A percentile compares a stretch with the other conserved stretches of the same genome.
phyloP scores from a whole-genome alignment of 2,329 filamentous ascomycete genomes.

The Clarireedia paspali region DNA sequence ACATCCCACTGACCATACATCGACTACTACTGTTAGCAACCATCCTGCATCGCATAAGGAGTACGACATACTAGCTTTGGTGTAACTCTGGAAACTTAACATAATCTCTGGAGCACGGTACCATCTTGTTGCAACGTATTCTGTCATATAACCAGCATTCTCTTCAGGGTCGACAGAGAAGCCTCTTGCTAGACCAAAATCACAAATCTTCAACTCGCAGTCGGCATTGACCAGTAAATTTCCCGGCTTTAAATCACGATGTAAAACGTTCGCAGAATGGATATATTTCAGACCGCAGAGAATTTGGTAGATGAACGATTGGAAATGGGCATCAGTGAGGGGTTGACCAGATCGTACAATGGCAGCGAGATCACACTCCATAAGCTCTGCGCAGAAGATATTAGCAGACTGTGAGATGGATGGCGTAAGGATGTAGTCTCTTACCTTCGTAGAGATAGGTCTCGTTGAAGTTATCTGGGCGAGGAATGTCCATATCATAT shows the following conservation, averaged over 20 bases:
- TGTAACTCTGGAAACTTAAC: constrained; percentile 99
- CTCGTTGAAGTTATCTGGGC: constrained; percentile 97
- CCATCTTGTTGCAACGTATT: constrained; percentile 98
- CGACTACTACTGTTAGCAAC: constrained; percentile 52
- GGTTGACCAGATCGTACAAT: constrained; percentile 97
- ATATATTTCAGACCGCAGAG: constrained; percentile 98
- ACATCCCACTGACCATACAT: constrained; percentile 98
- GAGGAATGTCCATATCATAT: constrained; percentile 98
- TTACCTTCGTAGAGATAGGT: constrained; percentile 96
- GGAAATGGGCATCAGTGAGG: constrained; percentile 96
- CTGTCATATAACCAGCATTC: constrained; percentile 99
- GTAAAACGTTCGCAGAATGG: constrained; percentile 94
- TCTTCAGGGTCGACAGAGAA: constrained; percentile 97
- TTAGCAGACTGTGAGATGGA: constrained; percentile 15
- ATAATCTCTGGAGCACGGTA: constrained; percentile 98
- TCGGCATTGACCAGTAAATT: constrained; percentile 98
- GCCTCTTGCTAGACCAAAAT: constrained; percentile 92
- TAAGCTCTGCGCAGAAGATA: constrained; percentile 61
- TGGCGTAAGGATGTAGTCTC: neutral
- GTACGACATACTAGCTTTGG: constrained; percentile 86
- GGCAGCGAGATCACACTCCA: constrained; percentile 97
- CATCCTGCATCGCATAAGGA: neutral
- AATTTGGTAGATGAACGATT: constrained; percentile 99
- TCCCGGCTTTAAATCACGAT: constrained; percentile 93
- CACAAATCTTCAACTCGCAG: constrained; percentile 98